These are phyloP conservation scores for Xylaria sp. DNA, from an alignment of 2,329 filamentous ascomycete genomes.

Conservation along the genomic window DNA sequence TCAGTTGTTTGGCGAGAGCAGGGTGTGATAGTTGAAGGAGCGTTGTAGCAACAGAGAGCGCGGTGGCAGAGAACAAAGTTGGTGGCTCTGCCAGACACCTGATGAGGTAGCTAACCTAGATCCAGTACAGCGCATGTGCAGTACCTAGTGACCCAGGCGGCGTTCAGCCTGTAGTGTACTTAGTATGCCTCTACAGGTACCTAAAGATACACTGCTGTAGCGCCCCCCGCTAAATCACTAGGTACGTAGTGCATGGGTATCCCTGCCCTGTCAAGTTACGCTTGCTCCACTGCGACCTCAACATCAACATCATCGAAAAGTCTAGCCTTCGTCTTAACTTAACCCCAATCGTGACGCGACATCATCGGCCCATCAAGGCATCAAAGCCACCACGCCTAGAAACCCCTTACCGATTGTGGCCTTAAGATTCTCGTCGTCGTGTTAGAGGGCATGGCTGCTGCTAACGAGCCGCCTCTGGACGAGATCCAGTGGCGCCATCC, in stretches of 20 bases:
- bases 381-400: background rate
- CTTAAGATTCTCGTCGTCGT: background rate
- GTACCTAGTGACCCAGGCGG: too few species aligned
- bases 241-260: constrained; percentile 18
- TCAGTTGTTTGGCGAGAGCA: background rate
- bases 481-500: constrained; percentile 71
- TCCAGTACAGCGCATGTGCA: too few species aligned
- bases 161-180: too few species aligned
- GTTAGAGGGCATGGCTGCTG: constrained; percentile 28
- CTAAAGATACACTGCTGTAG: background rate
- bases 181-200: too few species aligned
- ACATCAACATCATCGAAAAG: background rate
- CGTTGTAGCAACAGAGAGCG: background rate
- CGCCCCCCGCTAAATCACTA: constrained; percentile 10
- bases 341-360: too few species aligned
- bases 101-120: background rate
- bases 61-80: too few species aligned
- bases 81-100: background rate
- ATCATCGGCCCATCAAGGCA: background rate
- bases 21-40: background rate
- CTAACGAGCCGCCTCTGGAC: constrained; percentile 55
- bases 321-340: background rate
- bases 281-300: constrained; percentile 18
- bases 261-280: constrained; percentile 18
- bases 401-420: background rate